Evolutionary conservation across 805 yeast genomes (phyloP).

Genomic region (Cyberlindnera maclurae): DNA sequence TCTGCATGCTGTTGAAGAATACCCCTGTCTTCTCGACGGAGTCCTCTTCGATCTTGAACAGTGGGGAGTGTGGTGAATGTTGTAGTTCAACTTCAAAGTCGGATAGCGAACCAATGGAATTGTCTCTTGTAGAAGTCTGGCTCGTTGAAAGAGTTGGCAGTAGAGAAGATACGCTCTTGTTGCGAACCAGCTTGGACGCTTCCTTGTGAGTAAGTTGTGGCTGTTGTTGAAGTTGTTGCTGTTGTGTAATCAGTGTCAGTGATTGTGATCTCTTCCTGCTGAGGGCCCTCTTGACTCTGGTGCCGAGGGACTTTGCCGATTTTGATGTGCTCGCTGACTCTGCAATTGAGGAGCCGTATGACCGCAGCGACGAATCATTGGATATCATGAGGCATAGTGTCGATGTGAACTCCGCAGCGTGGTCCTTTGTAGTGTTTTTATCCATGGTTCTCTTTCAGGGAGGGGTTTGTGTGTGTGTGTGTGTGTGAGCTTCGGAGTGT

Average conservation of each 20-base stretch:
- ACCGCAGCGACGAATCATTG: constrained; percentile 18
- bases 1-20: constrained; percentile 5
- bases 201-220: not conserved
- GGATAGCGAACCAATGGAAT: constrained; percentile 19
- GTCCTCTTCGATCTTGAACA: constrained; percentile 20
- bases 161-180: constrained; percentile 2
- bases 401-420: too few relatives aligned
- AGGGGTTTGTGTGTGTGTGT: too few relatives aligned
- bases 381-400: constrained; percentile 15
- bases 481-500: too few relatives aligned
- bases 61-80: constrained; percentile 10
- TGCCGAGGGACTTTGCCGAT: constrained; percentile 7
- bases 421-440: too few relatives aligned
- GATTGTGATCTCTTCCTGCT: constrained; percentile 14
- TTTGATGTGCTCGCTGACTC: constrained; percentile 14
- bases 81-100: constrained; percentile 17
- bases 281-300: constrained; percentile 7
- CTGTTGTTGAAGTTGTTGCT: not conserved
- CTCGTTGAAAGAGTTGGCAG: constrained; percentile 1
- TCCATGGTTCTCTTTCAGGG: too few relatives aligned
- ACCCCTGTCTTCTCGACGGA: constrained; percentile 9
- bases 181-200: not conserved
- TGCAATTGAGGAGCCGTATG: constrained; percentile 18
- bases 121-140: constrained; percentile 16
- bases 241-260: constrained; percentile 3